Base-by-base conservation (phyloP, 768 basidiomycete species). In the Lentinula lateritia region DNA sequence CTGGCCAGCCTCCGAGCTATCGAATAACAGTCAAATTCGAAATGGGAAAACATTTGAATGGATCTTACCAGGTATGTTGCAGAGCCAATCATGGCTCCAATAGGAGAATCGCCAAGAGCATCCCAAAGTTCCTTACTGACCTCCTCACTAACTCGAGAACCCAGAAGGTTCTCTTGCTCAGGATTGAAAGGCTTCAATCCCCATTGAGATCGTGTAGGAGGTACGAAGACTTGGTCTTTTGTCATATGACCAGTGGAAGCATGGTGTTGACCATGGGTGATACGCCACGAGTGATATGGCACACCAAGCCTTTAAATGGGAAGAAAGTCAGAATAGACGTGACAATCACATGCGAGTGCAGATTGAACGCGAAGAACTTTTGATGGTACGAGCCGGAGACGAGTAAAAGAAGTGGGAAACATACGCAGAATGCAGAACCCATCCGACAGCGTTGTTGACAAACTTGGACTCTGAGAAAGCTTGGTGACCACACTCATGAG, bases 221-320 rank as follows among this genome's bases (percentile, higher is more conserved):
- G 96, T 3, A 98, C 94, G 67, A 93, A 97, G 62, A 98, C 96
- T 71, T 98, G 95, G 67, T 98, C 96, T 66, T 95, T 87, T 35
- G 90, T 91, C 84, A 97, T 84, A 74, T 98, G 95, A 15, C 82
- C 91, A 5, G 95, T 97, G 0, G 90, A 88, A 15, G 96, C 96
- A 73, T 99, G 96, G 75, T 99, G 96, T 73, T 94, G 92, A 28
- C 84, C 93, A 72, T 98, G 96, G 3, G 87, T 88, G 70, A 97
- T 93, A 64, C 93, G 84, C 96, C 95, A 98, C 5, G 93, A 92
- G 71, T 98, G 94, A 76, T 93, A 99, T 5, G 96, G 96, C 13
- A 98, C 96, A 52, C 95, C 89, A 61, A 98, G 85, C 58, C 92
- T 93, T 64, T 43, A 67, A 41, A 53, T 2, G 50, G 28, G n/a